Evolutionary conservation across 106 monocot genomes (phyloP), one percentile per base, ranked within the genome.

Genomic region (Apostasia ramifera): DNA sequence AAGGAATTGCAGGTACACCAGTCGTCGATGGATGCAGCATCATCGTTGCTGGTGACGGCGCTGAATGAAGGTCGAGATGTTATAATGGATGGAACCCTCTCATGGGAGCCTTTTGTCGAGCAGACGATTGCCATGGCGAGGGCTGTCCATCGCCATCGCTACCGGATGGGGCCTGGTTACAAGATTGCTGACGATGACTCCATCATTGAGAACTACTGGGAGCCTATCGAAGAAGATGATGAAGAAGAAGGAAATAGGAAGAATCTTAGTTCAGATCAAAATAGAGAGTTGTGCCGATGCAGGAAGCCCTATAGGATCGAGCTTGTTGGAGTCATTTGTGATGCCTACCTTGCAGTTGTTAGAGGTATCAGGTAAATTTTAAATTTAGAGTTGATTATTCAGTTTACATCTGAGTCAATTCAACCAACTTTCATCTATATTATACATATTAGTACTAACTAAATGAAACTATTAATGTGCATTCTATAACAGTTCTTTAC

Each of bases 281-380:
- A 3, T 39, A 54, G 3, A 4, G 63, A 4, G 3, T 0, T 57
- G 40, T 0, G 8, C 3, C 63, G 9, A 3, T 54, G n/a, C 10
- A 83, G 84, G 59, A 97, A 81, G 68, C 95, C 95, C 13, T 97
- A 97, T 74, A 78, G 95, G 70, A 92, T 97, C 57, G 92, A 97
- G 84, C 72, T 97, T 1, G 92, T 92, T 26, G 95, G 94, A 5
- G 90, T 94, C 6, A 79, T 94, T 7, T 94, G 94, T 71, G 94
- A 94, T 52, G 91, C 91, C 2, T 85, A 92, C 68, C 84, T 97
- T 52, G 91, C 95, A 14, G 95, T 97, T 11, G 86, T 89, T 4
- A 78, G 92, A 73, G 91, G 92, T 61, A 92, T 97, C 70, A 92
- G 95, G 94, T 94, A 72, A 26, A 26, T 26, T 26, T 26, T 26